Evolutionary conservation across 192 early-diverging fungal genomes (phyloP), one percentile per base, ranked within the genome.

Genomic region (Obelidium mucronatum): DNA sequence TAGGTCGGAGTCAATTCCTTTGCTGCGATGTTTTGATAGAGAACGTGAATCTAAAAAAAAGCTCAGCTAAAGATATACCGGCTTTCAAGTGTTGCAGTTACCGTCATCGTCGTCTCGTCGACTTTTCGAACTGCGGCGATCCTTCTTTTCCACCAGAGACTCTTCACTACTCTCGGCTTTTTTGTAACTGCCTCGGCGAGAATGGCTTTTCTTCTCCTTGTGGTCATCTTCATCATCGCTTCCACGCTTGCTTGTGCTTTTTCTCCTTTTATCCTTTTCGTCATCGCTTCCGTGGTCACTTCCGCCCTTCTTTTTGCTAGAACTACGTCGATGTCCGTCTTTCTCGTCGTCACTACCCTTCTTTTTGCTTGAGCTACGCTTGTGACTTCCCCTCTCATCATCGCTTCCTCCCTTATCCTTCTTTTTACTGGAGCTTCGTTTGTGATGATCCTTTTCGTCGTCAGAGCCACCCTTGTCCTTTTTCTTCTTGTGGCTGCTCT

Each of bases 401-500:
- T 68, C 52, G 40, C 67, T 65, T 34, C 39, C 67, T 30, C 35
- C 4, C 65, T n/a, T n/a, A 40, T 33, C 34, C 64, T 31, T 63
- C 56, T 55, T 54, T 40, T 73, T 60, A 34, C 40, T 64, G 2
- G 30, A 39, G 33, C 58, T 63, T 19, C 52, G 44, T 15, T 63
- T 78, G 22, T 51, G 55, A 40, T 36, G 48, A 33, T 61, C 55
- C 73, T 63, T 58, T 69, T 67, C 71, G 39, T 62, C 53, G 19
- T 36, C 67, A 48, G 26, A 34, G 36, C 60, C 53, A 35, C 80
- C 35, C 24, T 58, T 31, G 22, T 71, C 62, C 11, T 13, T 37
- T 11, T 4, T 19, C 19, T 26, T 44, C 67, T 51, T 69, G 24
- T 69, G n/a, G 42, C 15, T 51, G 35, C 15, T 36, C 3, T 28